Evolutionary conservation across 441 rosid species (phyloP).

Genomic region (Cnidoscolus chayamansa): DNA sequence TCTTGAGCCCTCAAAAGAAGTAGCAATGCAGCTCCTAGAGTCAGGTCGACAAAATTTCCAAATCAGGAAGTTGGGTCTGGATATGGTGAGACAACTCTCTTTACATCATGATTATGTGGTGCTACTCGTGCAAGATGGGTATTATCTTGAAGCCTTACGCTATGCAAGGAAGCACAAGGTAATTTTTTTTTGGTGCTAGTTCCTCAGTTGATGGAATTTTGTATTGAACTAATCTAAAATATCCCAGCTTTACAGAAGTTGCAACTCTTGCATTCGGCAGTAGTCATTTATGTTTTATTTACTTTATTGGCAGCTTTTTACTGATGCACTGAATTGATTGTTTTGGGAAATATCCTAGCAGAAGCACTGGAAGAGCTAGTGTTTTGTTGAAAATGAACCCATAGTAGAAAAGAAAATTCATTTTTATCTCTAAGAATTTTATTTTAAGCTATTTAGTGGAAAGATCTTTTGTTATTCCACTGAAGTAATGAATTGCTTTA

Average conservation of each 20-base stretch:
- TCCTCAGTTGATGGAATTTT: not conserved
- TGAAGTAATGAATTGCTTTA: not conserved
- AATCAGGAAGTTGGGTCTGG: constrained; percentile 83
- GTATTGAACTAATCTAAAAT: constrained; percentile 4
- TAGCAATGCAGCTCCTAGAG: constrained; percentile 85
- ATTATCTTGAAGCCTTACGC: constrained; percentile 85
- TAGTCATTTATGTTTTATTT: not conserved
- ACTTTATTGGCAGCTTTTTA: not conserved
- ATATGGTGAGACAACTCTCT: constrained; percentile 90
- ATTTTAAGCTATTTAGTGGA: not conserved
- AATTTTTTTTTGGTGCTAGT: constrained; percentile 13
- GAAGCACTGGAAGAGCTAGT: not conserved
- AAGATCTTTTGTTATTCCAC: not conserved
- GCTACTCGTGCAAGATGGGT: constrained; percentile 81
- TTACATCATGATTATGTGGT: constrained; percentile 80
- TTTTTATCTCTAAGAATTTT: not conserved
- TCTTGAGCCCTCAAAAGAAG: constrained; percentile 94
- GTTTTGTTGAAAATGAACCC: not conserved
- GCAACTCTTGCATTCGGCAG: not conserved
- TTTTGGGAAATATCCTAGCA: not conserved
- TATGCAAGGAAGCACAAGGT: constrained; percentile 87
- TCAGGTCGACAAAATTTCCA: constrained; percentile 62
- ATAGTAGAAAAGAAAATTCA: not conserved
- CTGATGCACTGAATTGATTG: not conserved
- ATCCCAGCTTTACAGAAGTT: not conserved